Evolutionary conservation across 176 grass and related monocot genomes (phyloP), one percentile per base, ranked within the genome.

Genomic region (Ensete glaucum): DNA sequence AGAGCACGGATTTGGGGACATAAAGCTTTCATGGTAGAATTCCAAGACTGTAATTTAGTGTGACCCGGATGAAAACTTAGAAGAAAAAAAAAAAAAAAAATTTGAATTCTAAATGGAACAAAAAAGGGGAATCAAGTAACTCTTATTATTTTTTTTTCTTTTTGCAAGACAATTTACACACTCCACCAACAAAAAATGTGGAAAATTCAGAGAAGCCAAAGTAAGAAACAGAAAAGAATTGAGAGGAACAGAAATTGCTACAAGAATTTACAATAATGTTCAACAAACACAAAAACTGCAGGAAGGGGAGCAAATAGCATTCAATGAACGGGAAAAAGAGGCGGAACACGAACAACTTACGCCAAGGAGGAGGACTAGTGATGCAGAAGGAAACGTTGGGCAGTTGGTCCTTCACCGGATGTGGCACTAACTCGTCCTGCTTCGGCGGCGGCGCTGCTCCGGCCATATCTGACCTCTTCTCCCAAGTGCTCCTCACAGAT

Each of bases 331-430:
- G 19, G 51, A 50, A n/a, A 8, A 29, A 17, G 26, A 50, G 2
- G 0, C 50, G 10, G 22, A 73, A 26, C 2, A 52, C 34, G 25
- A 53, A 20, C 48, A 69, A 75, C 56, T 76, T 62, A 86, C 84
- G 84, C 84, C 79, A 82, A 55, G 84, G 84, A 82, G 84, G 84
- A 77, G 84, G 84, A 26, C 84, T 86, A 50, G 60, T 82, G 19
- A 86, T 82, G 74, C 84, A 86, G 57, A 82, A 82, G 16, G 84
- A 78, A 10, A 86, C 79, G 69, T 86, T 78, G 57, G 84, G 84
- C 22, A 86, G 79, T 52, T 86, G 84, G 16, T 86, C 84, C 75
- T 69, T 86, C 73, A 81, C 79, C 1, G 79, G 84, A 75, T 86
- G 84, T 21, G 84, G 67, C 51, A 49, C 65, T 2, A 86, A 57